Base-by-base conservation (phyloP, 1,284 basidiomycete species). In the Austroboletus rostrupii region DNA sequence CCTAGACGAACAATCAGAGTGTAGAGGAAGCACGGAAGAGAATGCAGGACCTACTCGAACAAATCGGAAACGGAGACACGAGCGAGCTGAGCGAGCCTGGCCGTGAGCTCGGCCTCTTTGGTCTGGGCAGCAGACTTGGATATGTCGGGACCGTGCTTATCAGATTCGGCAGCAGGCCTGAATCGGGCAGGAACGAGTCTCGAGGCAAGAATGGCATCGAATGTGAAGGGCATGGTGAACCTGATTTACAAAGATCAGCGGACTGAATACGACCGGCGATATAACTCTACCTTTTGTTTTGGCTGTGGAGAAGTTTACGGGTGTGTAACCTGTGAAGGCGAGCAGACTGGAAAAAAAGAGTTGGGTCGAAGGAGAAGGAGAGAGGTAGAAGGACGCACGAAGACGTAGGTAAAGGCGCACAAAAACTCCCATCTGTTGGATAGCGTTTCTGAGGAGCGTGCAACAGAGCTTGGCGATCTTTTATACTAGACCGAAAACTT, bases 401-500 rank as follows among this genome's bases (percentile, higher is more conserved):
- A 63, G 64, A 40, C 61, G 62, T 52, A 54, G 49, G 58, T 66
- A 66, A 26, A 56, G 43, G 58, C 60, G 65, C 43, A 53, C 64
- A 53, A 65, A 66, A 61, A 57, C 48, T 64, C 65, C 65, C 62
- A 64, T 64, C 62, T 66, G 62, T 66, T 68, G 64, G 65, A 57
- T 58, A 65, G 48, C 37, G 55, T 50, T 45, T 55, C 49, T 66
- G 62, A 47, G 46, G 53, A 41, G 49, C 49, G 9, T 2, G 19
- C 7, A 1, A 16, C 38, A 1, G 19, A 10, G 39, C 7, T 29
- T 42, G 14, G 42, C 36, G 17, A 49, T 45, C 45, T 16, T 66
- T 65, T 64, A 63, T 66, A 62, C 8, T 6, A n/a, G 26, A n/a
- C 28, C 26, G 28, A 51, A 50, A 49, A 38, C 46, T 59, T 56